Evolutionary conservation across 805 yeast genomes (phyloP), one percentile per base, ranked within the genome.

Genomic region (Hanseniaspora hatyaiensis): DNA sequence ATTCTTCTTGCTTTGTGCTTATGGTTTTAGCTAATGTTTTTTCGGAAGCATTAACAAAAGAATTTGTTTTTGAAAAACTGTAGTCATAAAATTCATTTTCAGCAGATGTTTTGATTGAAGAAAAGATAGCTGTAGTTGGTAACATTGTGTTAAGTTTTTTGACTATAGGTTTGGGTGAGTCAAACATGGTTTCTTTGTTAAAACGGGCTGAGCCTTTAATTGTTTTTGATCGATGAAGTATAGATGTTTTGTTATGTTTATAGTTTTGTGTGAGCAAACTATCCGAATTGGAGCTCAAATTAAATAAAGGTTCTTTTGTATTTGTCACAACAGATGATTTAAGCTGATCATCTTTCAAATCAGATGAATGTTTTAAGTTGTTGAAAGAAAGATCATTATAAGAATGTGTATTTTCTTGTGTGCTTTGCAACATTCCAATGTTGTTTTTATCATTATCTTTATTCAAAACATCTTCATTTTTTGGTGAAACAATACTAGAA

Each of bases 121-220:
- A 45, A 2, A 30, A 16, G 3, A 45, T 45, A 1, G 24, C 20
- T 11, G 37, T 6, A 6, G 49, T 22, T 6, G 49, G 49, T 24
- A 45, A 30, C 4, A 24, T 6, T 4, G 24, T 26, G 18, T 45
- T 40, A 1, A 45, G 16, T 32, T 40, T 36, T 28, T 45, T 45
- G 2, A 45, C 49, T 4, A 45, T 37, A 9, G 49, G 49, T 26
- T 45, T 45, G 3, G 49, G 49, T 3, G 42, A 36, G 32, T 32
- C 31, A 8, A 16, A 23, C 1, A 38, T 6, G 4, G 15, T 1
- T 12, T 22, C 16, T 20, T n/a, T 28, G 9, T 22, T 34, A 3
- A 20, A 19, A 9, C 23, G 13, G 13, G 29, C 36, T 30, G 44
- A 40, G 5, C 18, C 15, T 40, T 36, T 30, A 6, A 36, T 28